Evolutionary conservation across 2,329 filamentous ascomycete species (phyloP).

Genomic region (Epichloe elymi): DNA sequence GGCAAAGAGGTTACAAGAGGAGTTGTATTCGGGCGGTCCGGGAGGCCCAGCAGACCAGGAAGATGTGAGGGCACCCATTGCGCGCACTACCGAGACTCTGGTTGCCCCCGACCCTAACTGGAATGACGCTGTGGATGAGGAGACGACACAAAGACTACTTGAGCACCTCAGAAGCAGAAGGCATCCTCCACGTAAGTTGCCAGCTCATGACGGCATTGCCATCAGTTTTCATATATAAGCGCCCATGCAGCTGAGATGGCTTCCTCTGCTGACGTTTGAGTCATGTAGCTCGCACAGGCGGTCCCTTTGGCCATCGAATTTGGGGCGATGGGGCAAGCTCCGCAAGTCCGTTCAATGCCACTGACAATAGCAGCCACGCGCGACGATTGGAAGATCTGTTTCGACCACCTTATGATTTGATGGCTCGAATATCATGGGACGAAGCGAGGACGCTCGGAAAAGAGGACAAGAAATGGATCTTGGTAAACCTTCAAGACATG

Average conservation of each 20-base stretch:
- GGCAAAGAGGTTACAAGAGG: constrained; percentile 81
- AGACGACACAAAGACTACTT: constrained; percentile 47
- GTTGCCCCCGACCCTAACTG: constrained; percentile 51
- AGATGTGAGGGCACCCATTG: constrained; percentile 78
- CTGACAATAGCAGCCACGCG: constrained; percentile 50
- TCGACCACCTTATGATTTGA: constrained; percentile 81
- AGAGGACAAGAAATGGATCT: constrained; percentile 80
- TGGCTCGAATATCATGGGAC: constrained; percentile 69
- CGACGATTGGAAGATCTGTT: constrained; percentile 82
- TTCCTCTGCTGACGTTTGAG: background rate
- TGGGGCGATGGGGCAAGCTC: constrained; percentile 19
- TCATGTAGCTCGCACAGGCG: constrained; percentile 11
- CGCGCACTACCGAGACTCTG: constrained; percentile 79
- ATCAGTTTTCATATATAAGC: background rate
- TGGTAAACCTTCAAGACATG: constrained; percentile 91
- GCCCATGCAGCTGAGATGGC: background rate
- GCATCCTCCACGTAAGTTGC: constrained; percentile 18
- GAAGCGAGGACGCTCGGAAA: constrained; percentile 75
- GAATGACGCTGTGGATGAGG: constrained; percentile 29
- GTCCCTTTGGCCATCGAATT: constrained; percentile 27
- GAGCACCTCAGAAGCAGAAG: constrained; percentile 47
- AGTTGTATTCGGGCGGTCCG: constrained; percentile 55
- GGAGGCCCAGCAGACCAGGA: constrained; percentile 34
- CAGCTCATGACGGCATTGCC: background rate
- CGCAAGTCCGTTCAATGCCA: constrained; percentile 9